phyloP scores from a whole-genome alignment of 2,329 filamentous ascomycete genomes.

The Pyrenochaeta sp. region DNA sequence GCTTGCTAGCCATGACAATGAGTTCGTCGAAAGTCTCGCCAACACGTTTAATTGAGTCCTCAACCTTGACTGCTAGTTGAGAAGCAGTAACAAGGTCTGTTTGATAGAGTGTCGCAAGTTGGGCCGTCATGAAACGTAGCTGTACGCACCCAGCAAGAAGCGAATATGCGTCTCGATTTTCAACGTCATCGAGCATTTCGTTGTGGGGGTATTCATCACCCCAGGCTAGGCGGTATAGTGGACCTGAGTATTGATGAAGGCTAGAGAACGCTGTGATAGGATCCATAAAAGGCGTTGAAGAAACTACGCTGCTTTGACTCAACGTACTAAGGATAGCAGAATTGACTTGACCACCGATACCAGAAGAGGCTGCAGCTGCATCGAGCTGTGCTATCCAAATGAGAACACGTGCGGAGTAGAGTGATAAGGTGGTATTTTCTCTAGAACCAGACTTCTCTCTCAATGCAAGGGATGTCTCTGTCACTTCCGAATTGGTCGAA shows the following conservation, averaged over 20 bases:
- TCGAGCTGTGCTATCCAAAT: constrained; percentile 47
- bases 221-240: constrained; percentile 47
- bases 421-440: constrained; percentile 21
- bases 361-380: constrained; percentile 39
- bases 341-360: constrained; percentile 46
- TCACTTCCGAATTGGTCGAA: too few species aligned
- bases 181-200: constrained; percentile 48
- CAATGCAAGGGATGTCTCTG: too few species aligned
- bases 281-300: not conserved
- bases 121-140: constrained; percentile 44
- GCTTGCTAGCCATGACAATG: constrained; percentile 18
- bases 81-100: constrained; percentile 11
- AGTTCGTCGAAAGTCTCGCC: constrained; percentile 20
- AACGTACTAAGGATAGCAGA: constrained; percentile 29
- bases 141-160: constrained; percentile 42
- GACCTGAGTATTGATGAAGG: constrained; percentile 46
- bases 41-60: constrained; percentile 24
- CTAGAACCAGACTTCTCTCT: not conserved
- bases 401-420: constrained; percentile 46
- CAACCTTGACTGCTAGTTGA: constrained; percentile 14
- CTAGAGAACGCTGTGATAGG: constrained; percentile 29
- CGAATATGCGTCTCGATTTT: constrained; percentile 46
- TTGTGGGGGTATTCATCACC: constrained; percentile 45
- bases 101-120: constrained; percentile 29
- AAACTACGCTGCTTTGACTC: not conserved